These are phyloP conservation scores for Yamadazyma dendronema DNA, from an alignment of 1,139 yeast genomes.

Conservation along the genomic window DNA sequence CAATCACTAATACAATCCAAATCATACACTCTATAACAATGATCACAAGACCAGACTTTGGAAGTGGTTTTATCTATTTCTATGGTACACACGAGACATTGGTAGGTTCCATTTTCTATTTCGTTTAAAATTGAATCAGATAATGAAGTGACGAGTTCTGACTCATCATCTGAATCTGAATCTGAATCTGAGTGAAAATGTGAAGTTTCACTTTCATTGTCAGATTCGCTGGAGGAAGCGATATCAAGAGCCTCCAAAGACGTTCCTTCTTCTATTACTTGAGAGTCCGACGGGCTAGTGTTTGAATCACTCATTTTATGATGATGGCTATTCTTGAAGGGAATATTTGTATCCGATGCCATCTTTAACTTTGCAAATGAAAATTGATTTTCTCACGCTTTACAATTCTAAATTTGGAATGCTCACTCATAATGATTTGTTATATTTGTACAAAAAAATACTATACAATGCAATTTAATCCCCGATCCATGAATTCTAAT, in stretches of 20 bases:
- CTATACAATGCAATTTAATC: constrained; percentile 7
- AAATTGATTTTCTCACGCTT: background rate
- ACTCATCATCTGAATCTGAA: constrained; percentile 3
- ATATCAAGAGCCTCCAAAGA: no score
- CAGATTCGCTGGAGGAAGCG: background rate
- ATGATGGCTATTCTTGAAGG: background rate
- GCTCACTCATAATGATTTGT: background rate
- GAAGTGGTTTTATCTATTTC: constrained; percentile 64
- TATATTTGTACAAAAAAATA: constrained; percentile 1
- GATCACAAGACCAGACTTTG: constrained; percentile 69
- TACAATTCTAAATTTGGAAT: background rate
- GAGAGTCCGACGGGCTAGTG: background rate
- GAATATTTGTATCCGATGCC: background rate
- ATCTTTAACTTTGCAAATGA: background rate
- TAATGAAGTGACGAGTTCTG: constrained; percentile 25
- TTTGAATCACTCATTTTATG: background rate
- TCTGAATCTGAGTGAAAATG: no score
- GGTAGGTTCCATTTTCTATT: constrained; percentile 64
- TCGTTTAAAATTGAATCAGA: constrained; percentile 47
- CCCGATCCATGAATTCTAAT: background rate
- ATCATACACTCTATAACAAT: constrained; percentile 79
- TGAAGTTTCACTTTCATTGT: background rate
- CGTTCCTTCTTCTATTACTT: no score
- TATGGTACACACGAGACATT: constrained; percentile 81
- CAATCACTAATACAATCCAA: constrained; percentile 77